Conservation (phyloP, 257 asterid genomes). For the Dorcoceras hygrometricum region DNA sequence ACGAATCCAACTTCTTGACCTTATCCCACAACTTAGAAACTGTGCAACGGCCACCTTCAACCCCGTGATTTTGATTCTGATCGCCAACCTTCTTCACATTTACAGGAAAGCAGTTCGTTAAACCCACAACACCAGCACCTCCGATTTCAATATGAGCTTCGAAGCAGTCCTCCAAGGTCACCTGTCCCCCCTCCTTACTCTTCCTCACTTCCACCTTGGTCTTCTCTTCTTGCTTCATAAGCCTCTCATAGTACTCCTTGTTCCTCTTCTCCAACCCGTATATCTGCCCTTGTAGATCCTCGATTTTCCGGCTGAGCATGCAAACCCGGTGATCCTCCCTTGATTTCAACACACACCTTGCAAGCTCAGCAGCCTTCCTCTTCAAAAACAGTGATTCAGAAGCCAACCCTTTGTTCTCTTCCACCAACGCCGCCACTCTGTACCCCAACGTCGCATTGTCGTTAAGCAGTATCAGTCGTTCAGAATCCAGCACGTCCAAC, state of each 20-base stretch:
- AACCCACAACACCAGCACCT: slow-evolving; percentile 23
- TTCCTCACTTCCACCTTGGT: slow-evolving; percentile 22
- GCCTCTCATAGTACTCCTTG: slow-evolving; percentile 71
- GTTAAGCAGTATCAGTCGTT: slow-evolving; percentile 73
- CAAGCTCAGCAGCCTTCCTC: slow-evolving; percentile 88
- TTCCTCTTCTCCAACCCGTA: slow-evolving; percentile 82
- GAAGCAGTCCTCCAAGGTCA: slow-evolving; percentile 51
- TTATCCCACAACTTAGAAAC: slow-evolving; percentile 63
- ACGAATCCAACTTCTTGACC: slow-evolving; percentile 70
- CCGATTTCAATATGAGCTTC: slow-evolving; percentile 34
- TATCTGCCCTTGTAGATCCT: slow-evolving; percentile 92
- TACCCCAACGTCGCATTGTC: slow-evolving; percentile 75
- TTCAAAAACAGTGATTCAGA: slow-evolving; percentile 72
- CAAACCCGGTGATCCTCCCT: slow-evolving; percentile 89
- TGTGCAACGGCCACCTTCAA: slow-evolving; percentile 33
- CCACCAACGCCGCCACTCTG: slow-evolving; percentile 57
- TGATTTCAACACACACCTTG: slow-evolving; percentile 70
- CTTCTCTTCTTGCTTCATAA: slow-evolving; percentile 51
- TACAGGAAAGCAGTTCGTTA: slow-evolving; percentile 35
- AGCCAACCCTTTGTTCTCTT: slow-evolving; percentile 77
- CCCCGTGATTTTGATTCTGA: slow-evolving; percentile 22
- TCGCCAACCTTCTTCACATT: slow-evolving; percentile 34
- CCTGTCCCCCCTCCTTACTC: slow-evolving; percentile 33
- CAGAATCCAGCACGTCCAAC: slow-evolving; percentile 86
- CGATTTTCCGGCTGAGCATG: slow-evolving; percentile 78